Evolutionary conservation across 306 rosid species (phyloP), one percentile per base, ranked within the genome.

Genomic region (Medicago arabica): DNA sequence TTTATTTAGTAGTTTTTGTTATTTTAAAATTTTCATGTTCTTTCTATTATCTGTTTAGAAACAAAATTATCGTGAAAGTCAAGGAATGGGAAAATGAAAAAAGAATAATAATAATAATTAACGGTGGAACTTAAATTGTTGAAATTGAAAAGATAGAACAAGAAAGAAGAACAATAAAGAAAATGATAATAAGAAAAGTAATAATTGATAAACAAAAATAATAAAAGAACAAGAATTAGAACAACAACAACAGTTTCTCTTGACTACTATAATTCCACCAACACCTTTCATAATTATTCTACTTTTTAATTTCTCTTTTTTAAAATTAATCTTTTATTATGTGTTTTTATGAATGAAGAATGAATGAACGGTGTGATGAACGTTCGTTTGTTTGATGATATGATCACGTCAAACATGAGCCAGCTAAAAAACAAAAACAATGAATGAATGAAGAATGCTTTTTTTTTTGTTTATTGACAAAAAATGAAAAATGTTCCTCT

Each of bases 11-110:
- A 34, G 7, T 34, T 11, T 54, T 61, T 71, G 25, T 40, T n/a
- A 68, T 47, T 60, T 40, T 23, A 66, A 41, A 18, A 18, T 62
- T 34, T 62, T 34, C 46, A 25, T 34, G 68, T 62, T 76, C 39
- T 60, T 83, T 28, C 31, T 28, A 28, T 28, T 28, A 28, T 28
- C 31, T 28, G 31, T 28, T 80, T 31, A 46, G 55, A 40, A 84
- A 80, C 83, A 74, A 83, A 84, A 88, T 83, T 86, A 83, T 86
- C 97, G 96, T 87, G 80, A 84, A 76, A 80, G 96, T 87, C 87
- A 88, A 86, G 95, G 83, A 84, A 85, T 82, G 85, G 79, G 77
- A 92, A 86, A 55, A 55, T 55, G 34, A 21, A 61, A 63, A 34
- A 4, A 80, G 21, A 34, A 5, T 34, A 34, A 34, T 65, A 34